Conservation (phyloP, 805 yeast genomes). For the Candida krabiensis region DNA sequence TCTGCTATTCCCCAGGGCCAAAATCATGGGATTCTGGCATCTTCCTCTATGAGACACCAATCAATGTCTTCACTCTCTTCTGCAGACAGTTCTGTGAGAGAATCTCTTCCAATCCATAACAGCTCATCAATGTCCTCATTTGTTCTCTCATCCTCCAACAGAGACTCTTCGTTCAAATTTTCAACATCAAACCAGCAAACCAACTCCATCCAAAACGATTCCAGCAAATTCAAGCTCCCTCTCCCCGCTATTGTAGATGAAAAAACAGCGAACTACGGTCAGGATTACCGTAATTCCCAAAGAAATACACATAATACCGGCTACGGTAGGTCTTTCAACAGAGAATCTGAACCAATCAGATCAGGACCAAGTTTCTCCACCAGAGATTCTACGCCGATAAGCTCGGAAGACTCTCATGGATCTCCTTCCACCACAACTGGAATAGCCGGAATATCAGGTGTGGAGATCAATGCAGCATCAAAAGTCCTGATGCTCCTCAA, state of each 20-base stretch:
- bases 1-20: conserved; percentile 1
- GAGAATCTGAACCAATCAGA: not conserved
- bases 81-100: not conserved
- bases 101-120: not conserved
- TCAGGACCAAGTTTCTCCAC: not conserved
- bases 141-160: not conserved
- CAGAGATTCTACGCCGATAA: conserved; percentile 3
- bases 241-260: conserved; percentile 28
- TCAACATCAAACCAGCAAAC: not conserved
- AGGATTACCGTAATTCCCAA: too few relatives aligned
- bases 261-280: not conserved
- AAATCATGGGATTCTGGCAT: not conserved
- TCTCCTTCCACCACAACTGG: not conserved
- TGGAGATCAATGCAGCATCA: conserved; percentile 15
- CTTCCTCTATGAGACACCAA: conserved; percentile 9
- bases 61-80: conserved; percentile 5
- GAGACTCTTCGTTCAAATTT: not conserved
- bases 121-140: conserved; percentile 3
- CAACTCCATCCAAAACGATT: conserved; percentile 2
- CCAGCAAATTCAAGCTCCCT: conserved; percentile 22
- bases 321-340: not conserved
- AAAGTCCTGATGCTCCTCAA: conserved; percentile 21
- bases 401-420: conserved; percentile 5
- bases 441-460: conserved; percentile 3
- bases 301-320: conserved; percentile 4